These are phyloP conservation scores for Phytophthora citricola DNA, from an alignment of 352 stramenopile species.

Conservation along the genomic window DNA sequence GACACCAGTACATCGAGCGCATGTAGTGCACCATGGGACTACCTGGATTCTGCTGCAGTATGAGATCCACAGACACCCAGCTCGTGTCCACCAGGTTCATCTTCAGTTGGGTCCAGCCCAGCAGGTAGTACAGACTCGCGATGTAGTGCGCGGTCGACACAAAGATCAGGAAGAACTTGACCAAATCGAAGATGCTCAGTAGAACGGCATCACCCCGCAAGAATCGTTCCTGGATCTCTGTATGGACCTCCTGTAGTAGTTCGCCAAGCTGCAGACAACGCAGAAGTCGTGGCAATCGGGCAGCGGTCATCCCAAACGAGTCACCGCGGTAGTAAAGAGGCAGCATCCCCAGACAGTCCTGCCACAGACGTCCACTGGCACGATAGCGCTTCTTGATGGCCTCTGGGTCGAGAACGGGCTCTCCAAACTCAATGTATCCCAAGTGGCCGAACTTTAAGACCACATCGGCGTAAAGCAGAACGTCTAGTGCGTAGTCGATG, in stretches of 20 bases:
- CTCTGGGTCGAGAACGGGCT: conserved; percentile 45
- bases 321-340: conserved; percentile 47
- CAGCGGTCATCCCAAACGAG: conserved; percentile 42
- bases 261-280: conserved; percentile 49
- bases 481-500: conserved; percentile 49
- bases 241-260: conserved; percentile 51
- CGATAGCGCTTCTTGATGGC: conserved; percentile 45
- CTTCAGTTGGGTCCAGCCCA: conserved; percentile 51
- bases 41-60: conserved; percentile 61
- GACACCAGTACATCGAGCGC: conserved; percentile 80
- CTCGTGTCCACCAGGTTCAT: conserved; percentile 41
- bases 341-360: conserved; percentile 54
- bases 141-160: conserved; percentile 63
- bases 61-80: conserved; percentile 65
- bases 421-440: conserved; percentile 49
- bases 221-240: conserved; percentile 60
- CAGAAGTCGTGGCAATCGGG: conserved; percentile 52
- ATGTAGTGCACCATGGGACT: conserved; percentile 67
- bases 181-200: conserved; percentile 54
- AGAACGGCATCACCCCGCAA: conserved; percentile 48
- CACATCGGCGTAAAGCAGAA: conserved; percentile 47
- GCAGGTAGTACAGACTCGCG: conserved; percentile 55
- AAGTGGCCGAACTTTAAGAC: conserved; percentile 51
- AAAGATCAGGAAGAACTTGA: conserved; percentile 70
- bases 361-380: conserved; percentile 29